Evolutionary conservation across 805 yeast genomes (phyloP).

Genomic region (Hanseniaspora thailandica): DNA sequence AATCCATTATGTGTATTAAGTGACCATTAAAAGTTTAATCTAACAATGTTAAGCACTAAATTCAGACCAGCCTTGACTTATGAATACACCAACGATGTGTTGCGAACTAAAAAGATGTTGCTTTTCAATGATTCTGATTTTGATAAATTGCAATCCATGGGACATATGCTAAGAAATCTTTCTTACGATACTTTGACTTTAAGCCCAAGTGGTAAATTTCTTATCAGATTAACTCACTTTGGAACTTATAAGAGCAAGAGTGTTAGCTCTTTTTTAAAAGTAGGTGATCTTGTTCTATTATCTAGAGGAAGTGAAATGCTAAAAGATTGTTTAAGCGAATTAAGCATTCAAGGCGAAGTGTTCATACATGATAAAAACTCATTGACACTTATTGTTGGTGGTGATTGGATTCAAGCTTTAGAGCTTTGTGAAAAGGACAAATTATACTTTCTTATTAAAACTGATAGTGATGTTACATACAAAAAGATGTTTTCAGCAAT

Average conservation of each 20-base stretch:
- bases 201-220: constrained; percentile 58
- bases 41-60: neutral
- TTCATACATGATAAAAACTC: constrained; percentile 38
- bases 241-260: constrained; percentile 32
- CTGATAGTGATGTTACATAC: constrained; percentile 56
- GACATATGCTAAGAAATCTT: constrained; percentile 65
- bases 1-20: too few species aligned
- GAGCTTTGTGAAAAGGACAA: constrained; percentile 35
- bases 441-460: constrained; percentile 30
- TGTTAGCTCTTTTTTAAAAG: constrained; percentile 34
- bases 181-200: constrained; percentile 49
- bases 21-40: too few species aligned
- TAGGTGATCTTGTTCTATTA: constrained; percentile 69
- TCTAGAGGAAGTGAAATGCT: constrained; percentile 19
- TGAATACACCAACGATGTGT: constrained; percentile 45
- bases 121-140: constrained; percentile 37
- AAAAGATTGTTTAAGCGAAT: constrained; percentile 22
- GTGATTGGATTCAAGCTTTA: constrained; percentile 36
- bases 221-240: constrained; percentile 41
- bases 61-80: constrained; percentile 32
- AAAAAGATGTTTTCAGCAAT: constrained; percentile 69
- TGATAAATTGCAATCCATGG: constrained; percentile 54
- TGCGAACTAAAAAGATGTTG: constrained; percentile 35
- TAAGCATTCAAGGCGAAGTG: constrained; percentile 52
- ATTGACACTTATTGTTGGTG: constrained; percentile 52